Conservation (phyloP, 495 filamentous ascomycete species). For the Schizothecium vesticola region DNA sequence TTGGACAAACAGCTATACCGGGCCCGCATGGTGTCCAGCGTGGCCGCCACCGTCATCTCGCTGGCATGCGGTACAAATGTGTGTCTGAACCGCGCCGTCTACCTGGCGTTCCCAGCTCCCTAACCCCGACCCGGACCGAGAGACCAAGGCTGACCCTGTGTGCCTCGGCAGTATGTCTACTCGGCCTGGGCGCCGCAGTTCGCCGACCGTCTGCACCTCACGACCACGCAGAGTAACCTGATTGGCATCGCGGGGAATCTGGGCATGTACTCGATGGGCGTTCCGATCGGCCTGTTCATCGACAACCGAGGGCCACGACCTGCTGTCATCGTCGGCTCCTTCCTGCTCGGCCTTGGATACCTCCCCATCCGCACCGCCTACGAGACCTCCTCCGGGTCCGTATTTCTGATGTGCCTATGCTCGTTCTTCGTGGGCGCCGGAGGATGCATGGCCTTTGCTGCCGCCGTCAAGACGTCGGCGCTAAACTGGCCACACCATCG, state of each 20-base stretch:
- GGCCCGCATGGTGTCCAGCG: slow-evolving; percentile 66
- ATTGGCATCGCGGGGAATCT: slow-evolving; percentile 91
- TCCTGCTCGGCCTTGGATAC: slow-evolving; percentile 71
- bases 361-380: slow-evolving; percentile 67
- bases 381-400: slow-evolving; percentile 56
- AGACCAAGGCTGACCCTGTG: slow-evolving; percentile 7
- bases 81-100: slow-evolving; percentile 9
- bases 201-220: slow-evolving; percentile 75
- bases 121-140: background rate
- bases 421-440: slow-evolving; percentile 80
- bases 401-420: slow-evolving; percentile 72
- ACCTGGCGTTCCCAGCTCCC: background rate
- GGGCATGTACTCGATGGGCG: slow-evolving; percentile 89
- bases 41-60: slow-evolving; percentile 80
- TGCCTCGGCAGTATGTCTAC: slow-evolving; percentile 78
- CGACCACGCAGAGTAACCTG: slow-evolving; percentile 83
- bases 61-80: slow-evolving; percentile 93
- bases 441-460: slow-evolving; percentile 80
- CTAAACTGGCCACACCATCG: slow-evolving; percentile 88
- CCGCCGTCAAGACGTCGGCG: slow-evolving; percentile 80
- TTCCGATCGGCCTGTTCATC: slow-evolving; percentile 83
- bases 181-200: slow-evolving; percentile 98
- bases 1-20: slow-evolving; percentile 38
- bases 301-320: slow-evolving; percentile 77
- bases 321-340: slow-evolving; percentile 65